Percentiles rank a stretch among this genome's conserved stretches.
phyloP scores from a whole-genome alignment of 768 basidiomycete genomes.

The Tylopilus sp. region DNA sequence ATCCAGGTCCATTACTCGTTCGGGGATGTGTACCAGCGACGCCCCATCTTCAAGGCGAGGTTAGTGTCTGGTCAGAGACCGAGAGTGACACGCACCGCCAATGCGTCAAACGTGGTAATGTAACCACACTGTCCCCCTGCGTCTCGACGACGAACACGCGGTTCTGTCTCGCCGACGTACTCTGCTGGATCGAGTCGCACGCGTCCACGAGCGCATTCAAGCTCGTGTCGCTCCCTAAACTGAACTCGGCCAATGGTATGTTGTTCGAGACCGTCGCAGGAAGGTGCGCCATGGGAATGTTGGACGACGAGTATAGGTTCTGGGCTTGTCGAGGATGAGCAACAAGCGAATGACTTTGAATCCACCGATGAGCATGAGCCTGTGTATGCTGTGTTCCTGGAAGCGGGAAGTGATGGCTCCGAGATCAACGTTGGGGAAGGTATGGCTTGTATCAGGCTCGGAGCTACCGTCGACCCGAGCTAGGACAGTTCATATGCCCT shows the following conservation, averaged over 20 bases:
- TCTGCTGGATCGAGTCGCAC: constrained; percentile 98
- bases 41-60: constrained; percentile 73
- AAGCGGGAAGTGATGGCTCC: constrained; percentile 89
- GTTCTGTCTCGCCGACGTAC: constrained; percentile 92
- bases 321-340: constrained; percentile 76
- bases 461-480: constrained; percentile 98
- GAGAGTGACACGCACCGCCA: constrained; percentile 65
- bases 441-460: constrained; percentile 95
- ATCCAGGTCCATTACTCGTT: constrained; percentile 82
- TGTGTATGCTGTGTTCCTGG: constrained; percentile 79
- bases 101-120: constrained; percentile 90
- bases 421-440: constrained; percentile 80
- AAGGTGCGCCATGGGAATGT: constrained; percentile 93
- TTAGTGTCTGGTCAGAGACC: not conserved
- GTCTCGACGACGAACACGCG: constrained; percentile 98
- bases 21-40: constrained; percentile 90
- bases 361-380: constrained; percentile 86
- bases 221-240: constrained; percentile 92
- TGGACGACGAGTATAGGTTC: constrained; percentile 84
- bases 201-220: constrained; percentile 96
- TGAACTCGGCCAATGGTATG: constrained; percentile 95
- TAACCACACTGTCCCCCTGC: constrained; percentile 96
- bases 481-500: constrained; percentile 87
- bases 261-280: constrained; percentile 99
- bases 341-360: constrained; percentile 91